Evolutionary conservation across 23 red algal genomes (phyloP), one percentile per base, ranked within the genome.

Genomic region (Gracilaria vermiculophylla): DNA sequence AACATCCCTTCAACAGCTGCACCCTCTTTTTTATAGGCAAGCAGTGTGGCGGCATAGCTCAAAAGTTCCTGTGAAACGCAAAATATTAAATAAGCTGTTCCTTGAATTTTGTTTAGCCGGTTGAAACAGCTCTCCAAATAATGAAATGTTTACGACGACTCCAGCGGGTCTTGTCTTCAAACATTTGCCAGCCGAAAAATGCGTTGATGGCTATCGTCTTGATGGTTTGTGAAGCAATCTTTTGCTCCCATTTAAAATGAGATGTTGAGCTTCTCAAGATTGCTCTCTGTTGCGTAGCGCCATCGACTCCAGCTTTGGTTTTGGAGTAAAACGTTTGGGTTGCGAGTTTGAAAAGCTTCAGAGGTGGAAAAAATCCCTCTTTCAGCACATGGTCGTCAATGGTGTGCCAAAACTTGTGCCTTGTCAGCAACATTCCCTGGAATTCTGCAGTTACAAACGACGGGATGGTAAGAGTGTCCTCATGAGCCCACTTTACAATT

Each of bases 271-370:
- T n/a, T 5, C 79, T 16, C 0, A 83, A 20, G 27, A 83, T 69
- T 37, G 58, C 56, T 20, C 79, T 21, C 5, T 47, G 36, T 35
- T 83, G 79, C 0, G 79, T 83, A 20, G 79, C 35, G 14, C 79
- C 58, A 69, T 83, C 79, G 3, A 82, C 78, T 5, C 78, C 78
- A 36, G 34, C 79, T 43, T 57, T 79, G 19, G 75, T 79, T 57
- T 79, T 79, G 75, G 41, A 79, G 51, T 79, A 79, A 25, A 79
- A 53, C 5, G 44, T 55, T 57, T 79, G 75, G 14, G 75, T 19
- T 34, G 75, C 75, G 49, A 53, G 75, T 25, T 79, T 79, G 51
- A 79, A 79, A 52, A 79, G 51, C 51, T 82, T 82, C 51, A 82
- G 29, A 5, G 78, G 53, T 8, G 20, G 5, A 64, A 64, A 82